These are phyloP conservation scores for Rhipidocladum racemiflorum DNA, from an alignment of 176 grass and related monocot genomes.

Conservation along the genomic window DNA sequence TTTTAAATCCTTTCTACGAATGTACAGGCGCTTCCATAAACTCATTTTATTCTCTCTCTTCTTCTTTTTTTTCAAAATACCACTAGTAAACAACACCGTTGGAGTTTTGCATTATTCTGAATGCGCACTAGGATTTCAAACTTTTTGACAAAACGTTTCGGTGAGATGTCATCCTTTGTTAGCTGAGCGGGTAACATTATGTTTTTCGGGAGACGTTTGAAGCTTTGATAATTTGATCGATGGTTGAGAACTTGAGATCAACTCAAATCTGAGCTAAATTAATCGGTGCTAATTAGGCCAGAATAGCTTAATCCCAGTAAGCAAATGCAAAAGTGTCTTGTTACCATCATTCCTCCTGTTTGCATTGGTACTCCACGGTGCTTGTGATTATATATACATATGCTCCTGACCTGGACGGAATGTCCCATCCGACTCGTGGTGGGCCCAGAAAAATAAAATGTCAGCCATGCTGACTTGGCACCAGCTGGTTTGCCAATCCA, in stretches of 20 bases:
- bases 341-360: constrained; percentile 22
- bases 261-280: background rate
- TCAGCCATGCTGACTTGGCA: constrained; percentile 26
- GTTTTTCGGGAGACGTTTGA: too few relatives aligned
- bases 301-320: background rate
- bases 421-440: constrained; percentile 24
- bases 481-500: constrained; percentile 25
- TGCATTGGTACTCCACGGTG: background rate
- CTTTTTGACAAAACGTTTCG: too few relatives aligned
- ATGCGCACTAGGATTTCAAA: too few relatives aligned
- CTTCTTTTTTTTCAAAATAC: too few relatives aligned
- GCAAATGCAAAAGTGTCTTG: background rate
- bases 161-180: too few relatives aligned
- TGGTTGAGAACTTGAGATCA: background rate
- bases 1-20: background rate
- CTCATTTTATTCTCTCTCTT: background rate
- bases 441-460: background rate
- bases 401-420: constrained; percentile 21
- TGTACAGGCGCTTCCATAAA: background rate
- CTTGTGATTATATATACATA: constrained; percentile 6
- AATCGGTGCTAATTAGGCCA: background rate
- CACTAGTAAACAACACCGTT: background rate
- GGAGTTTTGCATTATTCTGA: background rate
- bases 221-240: too few relatives aligned
- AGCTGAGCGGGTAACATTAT: too few relatives aligned